Evolutionary conservation across 495 filamentous ascomycete species (phyloP), one percentile per base, ranked within the genome.

Genomic region (Aspergillus homomorphus): DNA sequence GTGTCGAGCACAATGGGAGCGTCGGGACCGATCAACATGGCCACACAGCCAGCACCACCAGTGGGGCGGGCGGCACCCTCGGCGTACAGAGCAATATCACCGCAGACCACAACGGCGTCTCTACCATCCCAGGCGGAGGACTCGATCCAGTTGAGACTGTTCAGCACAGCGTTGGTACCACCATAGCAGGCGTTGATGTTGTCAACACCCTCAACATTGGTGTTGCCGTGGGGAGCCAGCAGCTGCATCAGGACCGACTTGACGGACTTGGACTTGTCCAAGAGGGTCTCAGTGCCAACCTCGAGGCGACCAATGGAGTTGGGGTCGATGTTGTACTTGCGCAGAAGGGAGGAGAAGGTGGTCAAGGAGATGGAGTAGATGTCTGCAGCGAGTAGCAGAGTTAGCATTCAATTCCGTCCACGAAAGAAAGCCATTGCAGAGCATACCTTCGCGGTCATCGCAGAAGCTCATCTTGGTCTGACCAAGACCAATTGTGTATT

Each of bases 381-480:
- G 74, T 98, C 94, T 98, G 66, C 14, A 30, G 23, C 18, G 20
- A 12, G 15, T 18, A 10, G 1, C 14, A 51, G n/a, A 15, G 22
- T 62, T 55, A 55, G 56, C 28, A 42, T 58, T 54, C 24, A 38
- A 12, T 38, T 23, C 30, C 23, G 3, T 16, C 14, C 21, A 18
- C 20, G 1, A 33, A 15, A 20, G n/a, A 26, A 12, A 21, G 26
- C 24, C 20, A 51, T 38, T 16, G 0, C 16, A 22, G 24, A 33
- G 77, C 81, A 77, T 77, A 96, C 93, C 93, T 83, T 98, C 94
- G 67, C 92, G 84, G 76, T 98, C 94, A 81, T 98, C 94, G 73
- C 95, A 98, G 82, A 98, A 98, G 84, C 89, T 92, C 94, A 98
- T 98, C 79, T 94, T 96, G 63, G 93, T 98, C 86, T 98, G 94